phyloP scores from a whole-genome alignment of 345 rosid species.

The Boechera stricta region DNA sequence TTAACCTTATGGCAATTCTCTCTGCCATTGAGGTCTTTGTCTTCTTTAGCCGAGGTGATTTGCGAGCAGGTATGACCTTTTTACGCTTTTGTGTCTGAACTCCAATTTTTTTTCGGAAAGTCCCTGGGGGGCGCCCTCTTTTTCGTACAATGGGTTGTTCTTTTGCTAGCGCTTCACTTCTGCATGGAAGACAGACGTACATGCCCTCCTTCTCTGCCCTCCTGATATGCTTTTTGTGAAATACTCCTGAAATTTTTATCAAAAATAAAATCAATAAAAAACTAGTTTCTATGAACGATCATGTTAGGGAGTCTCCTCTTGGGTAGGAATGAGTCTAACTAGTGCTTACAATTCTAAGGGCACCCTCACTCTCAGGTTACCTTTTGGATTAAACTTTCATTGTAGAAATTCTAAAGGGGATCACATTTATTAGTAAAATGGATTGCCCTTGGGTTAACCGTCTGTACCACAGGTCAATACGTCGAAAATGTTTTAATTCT shows the following conservation, averaged over 20 bases:
- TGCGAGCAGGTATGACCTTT: constrained; percentile 43
- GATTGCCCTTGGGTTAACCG: constrained; percentile 9
- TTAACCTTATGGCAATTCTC: constrained; percentile 46
- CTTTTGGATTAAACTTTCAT: constrained; percentile 6
- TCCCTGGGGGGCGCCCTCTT: constrained; percentile 47
- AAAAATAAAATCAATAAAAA: constrained; percentile 9
- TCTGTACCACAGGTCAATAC: constrained; percentile 23
- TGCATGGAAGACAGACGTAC: constrained; percentile 73
- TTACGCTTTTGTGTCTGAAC: constrained; percentile 50
- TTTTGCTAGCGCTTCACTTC: constrained; percentile 50
- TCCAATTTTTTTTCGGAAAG: constrained; percentile 49
- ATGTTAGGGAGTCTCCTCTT: constrained; percentile 11
- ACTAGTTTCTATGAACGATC: constrained; percentile 6
- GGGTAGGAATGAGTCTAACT: constrained; percentile 22
- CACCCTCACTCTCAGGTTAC: constrained; percentile 19
- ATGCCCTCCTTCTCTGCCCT: constrained; percentile 61
- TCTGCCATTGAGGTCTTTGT: constrained; percentile 48
- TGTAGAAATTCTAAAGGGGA: constrained; percentile 9
- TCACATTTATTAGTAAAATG: constrained; percentile 24
- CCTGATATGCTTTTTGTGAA: constrained; percentile 79
- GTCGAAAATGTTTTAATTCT: not conserved
- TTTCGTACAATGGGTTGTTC: constrained; percentile 44
- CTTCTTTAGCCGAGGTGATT: constrained; percentile 44
- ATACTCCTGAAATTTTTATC: constrained; percentile 63
- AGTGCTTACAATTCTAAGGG: constrained; percentile 20